Percentiles rank a stretch among this genome's conserved stretches.
Evolutionary conservation across 2,329 filamentous ascomycete genomes (phyloP).

Genomic region (Fusarium subtropicale): DNA sequence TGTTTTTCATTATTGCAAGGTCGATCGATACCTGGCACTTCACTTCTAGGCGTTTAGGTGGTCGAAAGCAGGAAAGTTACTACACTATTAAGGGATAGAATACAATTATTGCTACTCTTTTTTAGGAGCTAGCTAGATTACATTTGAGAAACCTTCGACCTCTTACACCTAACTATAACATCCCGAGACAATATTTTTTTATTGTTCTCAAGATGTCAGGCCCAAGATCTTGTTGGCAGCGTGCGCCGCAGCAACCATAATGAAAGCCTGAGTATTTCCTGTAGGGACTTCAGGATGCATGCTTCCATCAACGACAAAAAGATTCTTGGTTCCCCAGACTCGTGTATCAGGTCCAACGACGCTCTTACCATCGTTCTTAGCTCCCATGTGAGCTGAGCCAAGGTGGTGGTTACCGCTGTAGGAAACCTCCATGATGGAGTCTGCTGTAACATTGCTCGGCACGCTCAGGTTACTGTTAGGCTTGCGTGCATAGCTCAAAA

Average conservation of each 20-base stretch:
- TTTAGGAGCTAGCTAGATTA: background rate
- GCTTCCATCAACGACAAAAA: slow-evolving; percentile 49
- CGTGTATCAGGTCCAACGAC: slow-evolving; percentile 51
- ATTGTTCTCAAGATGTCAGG: background rate
- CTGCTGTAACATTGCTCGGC: slow-evolving; percentile 40
- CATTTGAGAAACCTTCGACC: background rate
- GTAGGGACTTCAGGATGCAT: slow-evolving; percentile 50
- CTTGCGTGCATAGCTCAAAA: slow-evolving; percentile 44
- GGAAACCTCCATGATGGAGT: slow-evolving; percentile 41
- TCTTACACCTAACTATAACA: background rate
- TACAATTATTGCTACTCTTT: background rate
- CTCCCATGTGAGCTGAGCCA: slow-evolving; percentile 49
- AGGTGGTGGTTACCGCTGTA: slow-evolving; percentile 49
- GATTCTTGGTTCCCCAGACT: slow-evolving; percentile 49
- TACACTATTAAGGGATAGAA: no score
- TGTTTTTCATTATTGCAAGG: background rate
- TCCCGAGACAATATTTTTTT: background rate
- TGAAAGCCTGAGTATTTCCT: slow-evolving; percentile 43
- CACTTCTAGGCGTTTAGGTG: background rate
- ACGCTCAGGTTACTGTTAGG: slow-evolving; percentile 40
- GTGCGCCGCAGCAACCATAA: slow-evolving; percentile 47
- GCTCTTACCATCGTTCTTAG: slow-evolving; percentile 47
- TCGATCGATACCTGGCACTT: background rate
- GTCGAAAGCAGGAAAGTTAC: no score
- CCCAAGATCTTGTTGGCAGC: slow-evolving; percentile 42